These are phyloP conservation scores for Phanerochaete carnosa DNA, from an alignment of 768 basidiomycete species.

Conservation along the genomic window DNA sequence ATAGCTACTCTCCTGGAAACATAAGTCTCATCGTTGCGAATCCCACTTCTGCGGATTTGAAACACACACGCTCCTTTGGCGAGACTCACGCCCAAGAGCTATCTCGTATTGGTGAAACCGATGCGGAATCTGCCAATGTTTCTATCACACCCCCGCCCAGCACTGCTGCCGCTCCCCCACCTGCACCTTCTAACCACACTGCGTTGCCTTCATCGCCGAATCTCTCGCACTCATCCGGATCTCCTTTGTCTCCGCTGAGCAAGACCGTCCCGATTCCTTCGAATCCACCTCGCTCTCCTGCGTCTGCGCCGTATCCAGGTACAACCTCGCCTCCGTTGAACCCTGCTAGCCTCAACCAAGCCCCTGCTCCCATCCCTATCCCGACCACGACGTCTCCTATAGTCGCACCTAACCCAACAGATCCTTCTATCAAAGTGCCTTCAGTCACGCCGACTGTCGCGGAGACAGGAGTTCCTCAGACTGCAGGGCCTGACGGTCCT, in stretches of 20 bases:
- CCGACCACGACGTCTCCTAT: conserved; percentile 17
- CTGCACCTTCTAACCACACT: conserved; percentile 8
- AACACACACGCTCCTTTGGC: conserved; percentile 79
- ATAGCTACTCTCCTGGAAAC: conserved; percentile 71
- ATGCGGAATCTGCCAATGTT: conserved; percentile 28
- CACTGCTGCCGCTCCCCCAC: conserved; percentile 9
- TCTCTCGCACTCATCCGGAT: conserved; percentile 11
- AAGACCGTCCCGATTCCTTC: background rate
- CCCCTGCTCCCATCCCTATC: conserved; percentile 25
- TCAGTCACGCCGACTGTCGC: conserved; percentile 60
- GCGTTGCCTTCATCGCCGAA: background rate
- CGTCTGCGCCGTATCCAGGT: conserved; percentile 15
- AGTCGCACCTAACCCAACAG: conserved; percentile 28
- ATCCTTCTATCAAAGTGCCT: conserved; percentile 27
- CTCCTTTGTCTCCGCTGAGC: conserved; percentile 3
- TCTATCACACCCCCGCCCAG: conserved; percentile 41
- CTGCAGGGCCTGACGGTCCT: conserved; percentile 55
- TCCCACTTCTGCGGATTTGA: conserved; percentile 48
- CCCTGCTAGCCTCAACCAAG: conserved; percentile 27
- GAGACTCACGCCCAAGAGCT: conserved; percentile 80
- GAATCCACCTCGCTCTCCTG: background rate
- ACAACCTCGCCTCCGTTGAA: conserved; percentile 25
- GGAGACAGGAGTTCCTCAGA: conserved; percentile 73
- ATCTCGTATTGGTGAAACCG: conserved; percentile 43
- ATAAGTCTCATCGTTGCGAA: conserved; percentile 47